Conservation (phyloP, 805 yeast species). For the Citeromyces matritensis region DNA sequence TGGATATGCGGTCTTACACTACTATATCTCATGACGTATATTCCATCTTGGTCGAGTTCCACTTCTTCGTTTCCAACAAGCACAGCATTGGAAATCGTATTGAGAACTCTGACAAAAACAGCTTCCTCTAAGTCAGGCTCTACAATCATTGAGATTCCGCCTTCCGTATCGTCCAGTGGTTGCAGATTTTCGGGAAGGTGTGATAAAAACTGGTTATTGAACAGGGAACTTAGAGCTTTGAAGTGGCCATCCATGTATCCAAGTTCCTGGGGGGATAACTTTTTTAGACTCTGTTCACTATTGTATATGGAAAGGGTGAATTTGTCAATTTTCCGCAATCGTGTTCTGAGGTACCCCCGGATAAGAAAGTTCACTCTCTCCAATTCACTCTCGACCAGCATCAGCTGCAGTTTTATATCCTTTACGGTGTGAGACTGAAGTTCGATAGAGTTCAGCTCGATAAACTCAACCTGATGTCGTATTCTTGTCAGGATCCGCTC, state of each 20-base stretch:
- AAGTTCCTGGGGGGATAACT: slow-evolving; percentile 44
- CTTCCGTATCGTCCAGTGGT: slow-evolving; percentile 61
- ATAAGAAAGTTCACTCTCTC: slow-evolving; percentile 75
- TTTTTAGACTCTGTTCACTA: slow-evolving; percentile 17
- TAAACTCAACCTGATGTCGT: slow-evolving; percentile 55
- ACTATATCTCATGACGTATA: slow-evolving; percentile 62
- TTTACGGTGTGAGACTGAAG: slow-evolving; percentile 39
- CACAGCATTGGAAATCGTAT: slow-evolving; percentile 20
- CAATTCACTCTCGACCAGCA: slow-evolving; percentile 83
- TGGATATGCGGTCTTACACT: slow-evolving; percentile 24
- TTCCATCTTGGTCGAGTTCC: slow-evolving; percentile 44
- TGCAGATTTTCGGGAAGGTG: slow-evolving; percentile 57
- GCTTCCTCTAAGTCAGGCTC: slow-evolving; percentile 64
- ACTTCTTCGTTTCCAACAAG: slow-evolving; percentile 38
- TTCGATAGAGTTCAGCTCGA: slow-evolving; percentile 69
- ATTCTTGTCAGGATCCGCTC: slow-evolving; percentile 41
- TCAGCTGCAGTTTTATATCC: slow-evolving; percentile 62
- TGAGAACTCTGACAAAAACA: slow-evolving; percentile 54
- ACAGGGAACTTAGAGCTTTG: slow-evolving; percentile 44
- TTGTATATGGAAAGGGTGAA: slow-evolving; percentile 45
- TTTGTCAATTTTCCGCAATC: slow-evolving; percentile 64
- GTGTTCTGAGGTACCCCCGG: slow-evolving; percentile 67
- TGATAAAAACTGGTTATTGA: slow-evolving; percentile 50
- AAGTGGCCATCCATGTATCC: slow-evolving; percentile 59
- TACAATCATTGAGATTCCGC: slow-evolving; percentile 60